Evolutionary conservation across 768 basidiomycete genomes (phyloP), one percentile per base, ranked within the genome.

Genomic region (Suillus subluteus): DNA sequence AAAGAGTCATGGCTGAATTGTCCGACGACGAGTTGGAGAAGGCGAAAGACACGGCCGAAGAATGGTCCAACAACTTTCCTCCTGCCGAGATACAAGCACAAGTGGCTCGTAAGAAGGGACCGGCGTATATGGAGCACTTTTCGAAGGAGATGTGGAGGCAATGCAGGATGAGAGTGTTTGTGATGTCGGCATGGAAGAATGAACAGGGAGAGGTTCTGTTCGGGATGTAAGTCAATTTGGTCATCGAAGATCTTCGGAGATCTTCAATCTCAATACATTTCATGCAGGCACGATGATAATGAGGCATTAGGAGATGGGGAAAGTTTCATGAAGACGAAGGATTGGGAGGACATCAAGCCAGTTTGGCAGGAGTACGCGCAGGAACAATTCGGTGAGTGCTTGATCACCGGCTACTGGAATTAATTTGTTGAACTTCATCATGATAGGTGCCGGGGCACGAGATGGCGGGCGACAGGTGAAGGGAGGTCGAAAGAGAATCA

Each of bases 371-470:
- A 46, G 21, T 46, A 46, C 1, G 44, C 7, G 2, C 44, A 46
- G 21, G 21, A 46, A 46, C 21, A 46, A 5, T 46, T 46, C 4
- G 2, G 44, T 46, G 8, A 46, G 44, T 46, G 18, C 11, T 46
- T 12, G 11, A 23, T 12, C 9, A 23, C 0, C 4, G 4, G 11
- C 8, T 23, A 6, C 8, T 5, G 5, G 21, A 21, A n/a, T 9
- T 2, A 23, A 48, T 4, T 5, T 0, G 11, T 48, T 48, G 46
- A 48, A 11, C 9, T 0, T n/a, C 1, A 0, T 5, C 0, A 23
- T 48, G n/a, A 48, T 48, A 48, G 46, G 46, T 23, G n/a, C 46
- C n/a, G 5, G 21, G 46, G 46, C n/a, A 23, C 4, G 1, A n/a
- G 46, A 48, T 12, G 46, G 44, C 12, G 46, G 46, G 3, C 1